Evolutionary conservation across 139 green algal genomes (phyloP), one percentile per base, ranked within the genome.

Genomic region (Haematococcus sp.): DNA sequence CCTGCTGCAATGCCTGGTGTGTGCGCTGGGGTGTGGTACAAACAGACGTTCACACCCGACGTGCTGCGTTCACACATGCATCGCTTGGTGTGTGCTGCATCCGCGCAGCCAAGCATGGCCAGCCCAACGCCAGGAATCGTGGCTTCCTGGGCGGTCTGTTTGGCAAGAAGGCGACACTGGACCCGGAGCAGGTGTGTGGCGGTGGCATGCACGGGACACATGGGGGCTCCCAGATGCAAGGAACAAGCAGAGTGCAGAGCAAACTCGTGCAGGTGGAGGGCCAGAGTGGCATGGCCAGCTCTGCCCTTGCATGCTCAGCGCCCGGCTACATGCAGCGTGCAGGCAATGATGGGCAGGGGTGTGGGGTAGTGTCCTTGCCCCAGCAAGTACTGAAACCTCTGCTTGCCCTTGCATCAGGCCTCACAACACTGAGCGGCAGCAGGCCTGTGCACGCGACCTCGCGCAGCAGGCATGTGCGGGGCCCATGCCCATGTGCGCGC

Each of bases 81-180:
- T 4, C 15, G 20, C 52, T 20, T 7, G 4, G 23, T 61, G 20
- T 61, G 20, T 61, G 52, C 15, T 7, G 40, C 40, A n/a, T n/a
- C n/a, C n/a, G n/a, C 11, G 40, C 11, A 49, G 40, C 40, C 40
- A 49, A 49, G 40, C n/a, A n/a, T n/a, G 40, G 40, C 52, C 52
- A 32, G 4, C 25, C n/a, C 58, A 65, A 9, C 58, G 25, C 58
- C 58, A 65, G 4, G 11, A 65, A 34, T 20, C 58, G 58, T n/a
- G 28, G n/a, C 58, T 65, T 65, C 25, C 30, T 65, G 11, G 58
- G 58, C 7, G 9, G 58, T 3, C 58, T 65, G 58, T 65, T 65
- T 65, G 58, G 58, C 11, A 65, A 65, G 58, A 65, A 65, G 58
- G 22, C 23, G 4, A 65, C 58, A 11, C 25, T 65, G n/a, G n/a